Evolutionary conservation across 495 filamentous ascomycete genomes (phyloP), one percentile per base, ranked within the genome.

Genomic region (Aspergillus saccharolyticus): DNA sequence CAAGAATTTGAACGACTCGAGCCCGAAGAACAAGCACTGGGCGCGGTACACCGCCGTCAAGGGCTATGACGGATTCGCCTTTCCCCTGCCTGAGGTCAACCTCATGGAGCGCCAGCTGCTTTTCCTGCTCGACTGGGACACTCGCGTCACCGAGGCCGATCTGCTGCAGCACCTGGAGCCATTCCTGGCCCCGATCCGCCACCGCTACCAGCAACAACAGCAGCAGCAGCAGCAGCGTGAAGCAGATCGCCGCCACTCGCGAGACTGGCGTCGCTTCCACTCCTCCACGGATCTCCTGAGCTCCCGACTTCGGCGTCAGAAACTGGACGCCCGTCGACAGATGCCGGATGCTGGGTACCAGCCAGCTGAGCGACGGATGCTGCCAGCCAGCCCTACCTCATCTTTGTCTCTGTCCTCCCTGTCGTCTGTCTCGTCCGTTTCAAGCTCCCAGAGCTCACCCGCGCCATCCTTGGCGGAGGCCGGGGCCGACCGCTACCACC

Each of bases 21-120:
- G 91, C 22, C 94, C 95, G 52, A 97, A 97, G 86, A 98, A 98
- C 83, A 97, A 97, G 84, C 94, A 98, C 79, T 98, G 94, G 94
- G 91, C 94, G 24, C 85, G 82, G 57, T 98, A 97, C 79, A 93
- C 88, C 52, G 72, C 75, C 43, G 85, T 94, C 56, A 83, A 86
- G 62, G 86, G 85, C 48, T 88, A 75, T 68, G 88, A 89, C 47
- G 83, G 77, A 54, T 98, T 97, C 70, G 88, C 92, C 59, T 98
- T 97, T 80, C 91, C 85, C 48, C 78, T 91, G 46, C 92, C 90
- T 18, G 93, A 97, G 75, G 93, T 97, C 57, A 97, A 97, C 77
- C 80, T 96, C 49, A 97, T 97, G 93, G 93, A 97, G 79, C 94
- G 94, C 78, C 93, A 97, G 73, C 82, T 97, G 28, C 85, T 97